These are phyloP conservation scores for Podaxis sp. DNA, from an alignment of 768 basidiomycete species.

Conservation along the genomic window DNA sequence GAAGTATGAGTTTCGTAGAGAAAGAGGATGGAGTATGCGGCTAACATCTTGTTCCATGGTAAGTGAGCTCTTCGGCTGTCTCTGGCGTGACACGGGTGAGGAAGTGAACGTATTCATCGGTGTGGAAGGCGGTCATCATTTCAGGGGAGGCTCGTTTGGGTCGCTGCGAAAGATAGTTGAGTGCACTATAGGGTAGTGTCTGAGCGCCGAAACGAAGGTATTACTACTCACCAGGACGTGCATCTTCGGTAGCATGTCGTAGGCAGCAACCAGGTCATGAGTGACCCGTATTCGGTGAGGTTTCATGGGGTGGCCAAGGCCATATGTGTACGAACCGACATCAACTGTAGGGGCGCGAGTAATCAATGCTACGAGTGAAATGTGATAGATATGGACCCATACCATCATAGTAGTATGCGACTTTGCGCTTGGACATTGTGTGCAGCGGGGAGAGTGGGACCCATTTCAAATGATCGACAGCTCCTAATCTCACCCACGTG, in stretches of 20 bases:
- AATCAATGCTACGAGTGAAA: background rate
- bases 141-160: conserved; percentile 69
- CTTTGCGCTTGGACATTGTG: conserved; percentile 67
- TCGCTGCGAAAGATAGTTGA: conserved; percentile 39
- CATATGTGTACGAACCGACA: conserved; percentile 74
- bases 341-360: conserved; percentile 46
- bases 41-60: conserved; percentile 82
- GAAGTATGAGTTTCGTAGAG: background rate
- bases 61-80: conserved; percentile 82
- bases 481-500: background rate
- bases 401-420: conserved; percentile 83
- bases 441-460: background rate
- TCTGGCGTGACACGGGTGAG: conserved; percentile 87
- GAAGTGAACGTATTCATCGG: conserved; percentile 97
- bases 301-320: conserved; percentile 92
- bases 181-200: background rate
- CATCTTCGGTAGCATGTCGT: conserved; percentile 94
- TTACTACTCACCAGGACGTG: conserved; percentile 70
- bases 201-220: background rate
- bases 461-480: background rate
- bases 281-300: conserved; percentile 94
- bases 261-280: conserved; percentile 87
- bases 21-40: background rate
- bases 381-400: conserved; percentile 18
- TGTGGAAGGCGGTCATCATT: conserved; percentile 92